phyloP scores from a whole-genome alignment of 1,284 basidiomycete genomes.

The Moniliella sp. region DNA sequence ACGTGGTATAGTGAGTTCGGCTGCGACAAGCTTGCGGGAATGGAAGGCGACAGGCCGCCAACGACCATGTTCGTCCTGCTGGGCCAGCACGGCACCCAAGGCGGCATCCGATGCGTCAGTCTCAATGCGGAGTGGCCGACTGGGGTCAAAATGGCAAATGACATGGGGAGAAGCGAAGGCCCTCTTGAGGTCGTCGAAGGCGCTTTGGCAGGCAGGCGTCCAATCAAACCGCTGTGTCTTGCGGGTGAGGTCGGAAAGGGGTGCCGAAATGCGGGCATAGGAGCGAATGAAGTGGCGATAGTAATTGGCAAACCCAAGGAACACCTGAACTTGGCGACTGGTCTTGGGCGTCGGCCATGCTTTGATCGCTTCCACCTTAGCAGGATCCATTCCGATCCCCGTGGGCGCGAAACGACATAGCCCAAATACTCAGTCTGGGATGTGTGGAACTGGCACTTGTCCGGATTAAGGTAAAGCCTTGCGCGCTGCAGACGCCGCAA shows the following conservation, averaged over 20 bases:
- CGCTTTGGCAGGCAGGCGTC: constrained; percentile 11
- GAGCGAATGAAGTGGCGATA: constrained; percentile 36
- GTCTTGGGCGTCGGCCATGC: constrained; percentile 35
- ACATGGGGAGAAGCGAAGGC: constrained; percentile 32
- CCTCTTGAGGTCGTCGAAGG: constrained; percentile 36
- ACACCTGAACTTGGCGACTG: constrained; percentile 11
- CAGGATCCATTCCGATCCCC: constrained; percentile 35
- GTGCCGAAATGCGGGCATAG: constrained; percentile 33
- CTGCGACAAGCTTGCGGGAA: constrained; percentile 7
- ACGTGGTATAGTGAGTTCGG: constrained; percentile 4
- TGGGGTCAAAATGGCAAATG: constrained; percentile 34
- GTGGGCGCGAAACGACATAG: constrained; percentile 33
- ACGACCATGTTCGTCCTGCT: constrained; percentile 1
- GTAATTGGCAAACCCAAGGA: constrained; percentile 37
- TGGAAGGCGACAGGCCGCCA: constrained; percentile 1
- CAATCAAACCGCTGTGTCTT: constrained; percentile 7
- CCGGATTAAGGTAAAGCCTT: constrained; percentile 1
- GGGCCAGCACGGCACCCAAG: constrained; percentile 20
- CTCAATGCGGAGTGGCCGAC: constrained; percentile 16
- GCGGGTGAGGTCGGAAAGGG: constrained; percentile 16
- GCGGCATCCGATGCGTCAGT: constrained; percentile 29
- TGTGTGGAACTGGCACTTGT: constrained; percentile 6
- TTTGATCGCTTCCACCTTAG: constrained; percentile 35
- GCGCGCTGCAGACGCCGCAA: not conserved
- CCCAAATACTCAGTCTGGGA: constrained; percentile 36